A percentile compares a stretch with the other conserved stretches of the same genome.
phyloP scores from a whole-genome alignment of 805 yeast species.

The Teunomyces gatunensis region DNA sequence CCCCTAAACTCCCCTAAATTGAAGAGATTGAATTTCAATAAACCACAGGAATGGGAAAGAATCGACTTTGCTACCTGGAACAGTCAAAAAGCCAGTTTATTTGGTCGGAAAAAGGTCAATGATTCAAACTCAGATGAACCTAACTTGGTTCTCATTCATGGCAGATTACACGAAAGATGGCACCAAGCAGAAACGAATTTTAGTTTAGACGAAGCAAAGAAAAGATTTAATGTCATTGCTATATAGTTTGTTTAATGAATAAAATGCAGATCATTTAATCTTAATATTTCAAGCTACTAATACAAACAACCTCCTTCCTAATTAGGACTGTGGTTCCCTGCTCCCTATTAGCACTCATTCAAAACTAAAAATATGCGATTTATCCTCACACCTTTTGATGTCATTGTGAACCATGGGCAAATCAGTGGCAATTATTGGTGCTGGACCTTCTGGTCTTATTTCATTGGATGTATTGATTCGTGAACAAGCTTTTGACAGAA shows the following conservation, averaged over 20 bases:
- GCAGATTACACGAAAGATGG: slow-evolving; percentile 45
- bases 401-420: neutral
- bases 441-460: slow-evolving; percentile 25
- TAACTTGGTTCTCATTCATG: slow-evolving; percentile 33
- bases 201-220: slow-evolving; percentile 25
- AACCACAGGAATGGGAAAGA: slow-evolving; percentile 27
- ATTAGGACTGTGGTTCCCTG: slow-evolving; percentile 1
- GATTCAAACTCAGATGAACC: slow-evolving; percentile 36
- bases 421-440: slow-evolving; percentile 22
- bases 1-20: slow-evolving; percentile 12
- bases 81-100: slow-evolving; percentile 44
- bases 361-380: neutral
- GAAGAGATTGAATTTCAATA: slow-evolving; percentile 10
- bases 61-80: slow-evolving; percentile 29
- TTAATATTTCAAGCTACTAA: neutral
- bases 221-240: slow-evolving; percentile 8
- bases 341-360: neutral
- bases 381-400: neutral
- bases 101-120: slow-evolving; percentile 40
- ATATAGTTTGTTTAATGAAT: neutral
- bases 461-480: slow-evolving; percentile 17
- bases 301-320: neutral
- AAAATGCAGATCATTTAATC: neutral
- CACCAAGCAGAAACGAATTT: slow-evolving; percentile 21
- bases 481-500: slow-evolving; percentile 13